These are phyloP conservation scores for Nitzschia putrida DNA, from an alignment of 108 stramenopile species.

Conservation along the genomic window DNA sequence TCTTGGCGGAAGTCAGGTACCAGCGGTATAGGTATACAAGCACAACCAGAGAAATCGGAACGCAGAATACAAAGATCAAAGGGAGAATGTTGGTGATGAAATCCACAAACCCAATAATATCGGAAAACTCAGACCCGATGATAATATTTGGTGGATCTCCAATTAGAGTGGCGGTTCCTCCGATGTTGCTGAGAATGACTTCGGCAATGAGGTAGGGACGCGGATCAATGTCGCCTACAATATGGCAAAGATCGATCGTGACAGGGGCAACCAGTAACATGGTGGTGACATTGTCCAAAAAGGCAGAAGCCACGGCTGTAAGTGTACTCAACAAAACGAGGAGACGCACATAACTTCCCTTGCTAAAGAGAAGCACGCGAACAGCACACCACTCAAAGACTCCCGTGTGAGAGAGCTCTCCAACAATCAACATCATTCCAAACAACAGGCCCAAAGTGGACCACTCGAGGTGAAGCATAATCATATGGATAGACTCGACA, in stretches of 20 bases:
- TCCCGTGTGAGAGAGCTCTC: constrained; percentile 63
- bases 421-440: constrained; percentile 75
- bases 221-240: constrained; percentile 53
- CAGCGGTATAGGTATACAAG: constrained; percentile 46
- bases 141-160: constrained; percentile 64
- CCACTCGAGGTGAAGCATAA: constrained; percentile 66
- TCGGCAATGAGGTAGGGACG: constrained; percentile 62
- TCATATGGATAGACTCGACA: constrained; percentile 39
- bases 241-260: constrained; percentile 71
- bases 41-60: constrained; percentile 47
- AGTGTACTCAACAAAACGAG: constrained; percentile 50
- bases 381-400: constrained; percentile 72
- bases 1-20: constrained; percentile 34
- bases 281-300: constrained; percentile 68
- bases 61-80: constrained; percentile 52
- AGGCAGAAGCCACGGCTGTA: constrained; percentile 54
- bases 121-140: constrained; percentile 59
- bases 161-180: constrained; percentile 69
- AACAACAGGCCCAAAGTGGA: constrained; percentile 62
- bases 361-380: constrained; percentile 45
- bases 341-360: constrained; percentile 53
- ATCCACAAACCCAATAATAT: constrained; percentile 63
- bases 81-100: constrained; percentile 63
- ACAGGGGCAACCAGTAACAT: constrained; percentile 65
- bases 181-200: constrained; percentile 60